phyloP scores from a whole-genome alignment of 2,329 filamentous ascomycete genomes.

The Metarhizium rileyi region DNA sequence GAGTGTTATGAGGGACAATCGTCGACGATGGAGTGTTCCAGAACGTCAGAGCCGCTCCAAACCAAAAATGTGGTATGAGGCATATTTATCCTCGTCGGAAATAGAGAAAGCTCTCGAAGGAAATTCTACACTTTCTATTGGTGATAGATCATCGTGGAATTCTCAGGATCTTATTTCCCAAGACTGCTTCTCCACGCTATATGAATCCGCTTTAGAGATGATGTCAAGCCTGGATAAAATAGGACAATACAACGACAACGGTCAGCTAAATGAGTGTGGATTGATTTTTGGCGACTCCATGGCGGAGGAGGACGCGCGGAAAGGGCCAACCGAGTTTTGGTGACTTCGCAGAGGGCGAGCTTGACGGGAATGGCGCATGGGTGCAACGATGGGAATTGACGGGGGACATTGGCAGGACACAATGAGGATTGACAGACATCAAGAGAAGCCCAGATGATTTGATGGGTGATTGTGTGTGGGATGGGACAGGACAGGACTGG shows the following conservation, averaged over 20 bases:
- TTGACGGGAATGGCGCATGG: neutral
- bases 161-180: conserved; percentile 12
- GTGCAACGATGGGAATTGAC: neutral
- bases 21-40: conserved; percentile 5
- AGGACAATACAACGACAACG: conserved; percentile 19
- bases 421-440: no score
- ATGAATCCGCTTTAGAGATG: conserved; percentile 19
- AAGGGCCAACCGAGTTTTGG: conserved; percentile 3
- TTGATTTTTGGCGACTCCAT: neutral
- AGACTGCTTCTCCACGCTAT: conserved; percentile 17
- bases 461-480: no score
- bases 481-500: no score
- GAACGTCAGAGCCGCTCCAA: neutral
- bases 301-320: neutral
- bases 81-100: conserved; percentile 15
- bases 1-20: neutral
- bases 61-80: conserved; percentile 18
- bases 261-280: conserved; percentile 1
- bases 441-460: no score
- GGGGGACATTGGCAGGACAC: neutral
- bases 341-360: neutral
- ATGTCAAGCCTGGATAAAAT: conserved; percentile 22
- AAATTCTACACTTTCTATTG: conserved; percentile 18
- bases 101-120: conserved; percentile 12
- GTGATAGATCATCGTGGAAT: conserved; percentile 17